Conservation (phyloP, 257 asterid genomes). For the Solanum bulbocastanum region DNA sequence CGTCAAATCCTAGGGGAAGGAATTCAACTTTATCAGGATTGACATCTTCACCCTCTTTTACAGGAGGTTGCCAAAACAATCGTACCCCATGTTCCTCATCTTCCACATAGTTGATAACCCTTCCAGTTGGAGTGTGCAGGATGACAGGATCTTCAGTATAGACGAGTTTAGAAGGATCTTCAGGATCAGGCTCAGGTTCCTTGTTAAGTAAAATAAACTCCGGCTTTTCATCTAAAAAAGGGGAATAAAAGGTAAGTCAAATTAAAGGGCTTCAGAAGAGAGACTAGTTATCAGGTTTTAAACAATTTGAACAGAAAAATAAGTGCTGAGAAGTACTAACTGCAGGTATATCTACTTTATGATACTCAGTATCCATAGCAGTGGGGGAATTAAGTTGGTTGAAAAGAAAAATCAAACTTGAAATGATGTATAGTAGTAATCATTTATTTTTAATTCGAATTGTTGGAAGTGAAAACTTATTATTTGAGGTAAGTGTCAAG, state of each 20-base stretch:
- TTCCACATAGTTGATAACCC: conserved; percentile 70
- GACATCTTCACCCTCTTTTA: conserved; percentile 44
- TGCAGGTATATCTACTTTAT: not conserved
- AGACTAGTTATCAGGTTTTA: not conserved
- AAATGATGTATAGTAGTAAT: not conserved
- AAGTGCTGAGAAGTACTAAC: not conserved
- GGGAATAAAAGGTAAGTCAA: not conserved
- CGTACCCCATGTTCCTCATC: conserved; percentile 87
- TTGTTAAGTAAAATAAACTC: conserved; percentile 69
- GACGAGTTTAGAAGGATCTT: conserved; percentile 64
- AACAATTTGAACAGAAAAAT: not conserved
- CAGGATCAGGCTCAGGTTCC: conserved; percentile 91
- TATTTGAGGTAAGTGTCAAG: not conserved
- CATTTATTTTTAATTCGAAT: not conserved
- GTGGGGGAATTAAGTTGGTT: not conserved
- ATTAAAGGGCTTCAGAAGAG: not conserved
- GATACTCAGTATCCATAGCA: not conserved
- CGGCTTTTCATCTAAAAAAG: conserved; percentile 51
- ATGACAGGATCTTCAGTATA: conserved; percentile 76
- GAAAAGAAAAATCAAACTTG: not conserved
- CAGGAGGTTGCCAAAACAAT: conserved; percentile 74
- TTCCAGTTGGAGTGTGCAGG: conserved; percentile 86
- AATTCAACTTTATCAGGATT: conserved; percentile 52
- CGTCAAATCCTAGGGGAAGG: conserved; percentile 84
- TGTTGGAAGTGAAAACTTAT: not conserved